Percentiles rank a stretch among this genome's conserved stretches.
Conservation (phyloP, 2,329 filamentous ascomycete genomes). For the Talaromyces piceae region DNA sequence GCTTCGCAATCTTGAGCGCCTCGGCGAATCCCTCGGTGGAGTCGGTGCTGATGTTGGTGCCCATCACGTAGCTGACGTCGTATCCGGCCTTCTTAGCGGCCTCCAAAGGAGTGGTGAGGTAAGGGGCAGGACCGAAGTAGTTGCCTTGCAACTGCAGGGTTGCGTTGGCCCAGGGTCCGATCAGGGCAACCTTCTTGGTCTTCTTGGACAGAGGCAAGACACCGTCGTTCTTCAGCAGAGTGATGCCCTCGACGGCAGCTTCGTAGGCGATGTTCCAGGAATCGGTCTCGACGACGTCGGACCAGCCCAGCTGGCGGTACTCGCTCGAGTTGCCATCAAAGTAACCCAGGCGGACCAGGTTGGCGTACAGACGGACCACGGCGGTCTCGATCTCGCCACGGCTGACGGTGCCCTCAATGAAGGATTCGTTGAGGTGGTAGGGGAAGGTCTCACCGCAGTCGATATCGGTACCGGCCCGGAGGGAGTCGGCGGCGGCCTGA, state of each 20-base stretch:
- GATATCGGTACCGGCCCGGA: constrained; percentile 48
- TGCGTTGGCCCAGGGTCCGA: constrained; percentile 54
- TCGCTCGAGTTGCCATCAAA: constrained; percentile 40
- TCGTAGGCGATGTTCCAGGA: constrained; percentile 50
- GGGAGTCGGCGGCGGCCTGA: constrained; percentile 40
- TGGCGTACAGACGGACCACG: constrained; percentile 43
- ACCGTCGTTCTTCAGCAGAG: constrained; percentile 48
- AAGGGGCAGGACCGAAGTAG: constrained; percentile 52
- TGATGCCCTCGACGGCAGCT: constrained; percentile 42
- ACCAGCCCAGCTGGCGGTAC: constrained; percentile 48
- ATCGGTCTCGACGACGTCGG: constrained; percentile 49
- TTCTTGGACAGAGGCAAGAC: constrained; percentile 38
- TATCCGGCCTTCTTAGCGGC: constrained; percentile 44
- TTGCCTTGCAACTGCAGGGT: constrained; percentile 53
- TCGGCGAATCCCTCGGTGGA: constrained; percentile 25
- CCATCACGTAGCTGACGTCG: constrained; percentile 39
- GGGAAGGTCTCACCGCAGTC: constrained; percentile 47
- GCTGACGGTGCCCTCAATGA: constrained; percentile 38
- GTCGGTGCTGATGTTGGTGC: constrained; percentile 25
- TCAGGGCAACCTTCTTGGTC: constrained; percentile 42
- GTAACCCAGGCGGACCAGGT: constrained; percentile 45
- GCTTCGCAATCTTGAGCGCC: constrained; percentile 27
- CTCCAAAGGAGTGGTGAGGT: constrained; percentile 46
- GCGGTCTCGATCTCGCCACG: constrained; percentile 41
- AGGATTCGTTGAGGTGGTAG: constrained; percentile 38